Evolutionary conservation across 805 yeast genomes (phyloP).

Genomic region (Pichia phayaonensis): DNA sequence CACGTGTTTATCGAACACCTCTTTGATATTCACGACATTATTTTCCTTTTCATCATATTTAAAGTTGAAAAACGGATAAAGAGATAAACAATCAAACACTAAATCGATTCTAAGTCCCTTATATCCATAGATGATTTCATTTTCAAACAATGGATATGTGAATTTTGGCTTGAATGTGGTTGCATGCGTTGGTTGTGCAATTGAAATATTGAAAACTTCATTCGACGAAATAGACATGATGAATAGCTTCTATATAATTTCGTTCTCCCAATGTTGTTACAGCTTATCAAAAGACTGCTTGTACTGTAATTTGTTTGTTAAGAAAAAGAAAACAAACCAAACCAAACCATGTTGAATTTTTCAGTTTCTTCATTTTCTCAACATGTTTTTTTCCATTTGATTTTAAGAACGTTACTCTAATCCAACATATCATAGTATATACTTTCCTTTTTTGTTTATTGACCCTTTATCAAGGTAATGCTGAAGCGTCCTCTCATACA

Average conservation of each 20-base stretch:
- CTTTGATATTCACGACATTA: slow-evolving; percentile 38
- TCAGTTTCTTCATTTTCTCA: not conserved
- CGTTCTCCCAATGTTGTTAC: no score
- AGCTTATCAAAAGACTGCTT: no score
- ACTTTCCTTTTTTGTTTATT: no score
- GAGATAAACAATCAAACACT: slow-evolving; percentile 69
- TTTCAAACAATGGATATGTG: slow-evolving; percentile 89
- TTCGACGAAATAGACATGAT: not conserved
- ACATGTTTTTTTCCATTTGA: not conserved
- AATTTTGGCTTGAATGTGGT: slow-evolving; percentile 67
- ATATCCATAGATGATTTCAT: slow-evolving; percentile 84
- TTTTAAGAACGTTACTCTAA: no score
- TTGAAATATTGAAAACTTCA: not conserved
- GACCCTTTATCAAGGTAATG: not conserved
- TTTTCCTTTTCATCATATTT: slow-evolving; percentile 45
- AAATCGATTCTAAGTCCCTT: slow-evolving; percentile 55
- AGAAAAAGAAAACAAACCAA: no score
- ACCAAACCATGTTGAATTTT: not conserved
- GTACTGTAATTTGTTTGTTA: no score
- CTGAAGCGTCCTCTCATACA: not conserved
- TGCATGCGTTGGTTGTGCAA: slow-evolving; percentile 49
- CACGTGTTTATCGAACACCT: slow-evolving; percentile 47
- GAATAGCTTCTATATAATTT: no score
- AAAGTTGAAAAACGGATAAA: slow-evolving; percentile 64
- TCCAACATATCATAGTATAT: no score